Base-by-base conservation (phyloP, 441 rosid genomes). In the Eugenia klotzschiana region DNA sequence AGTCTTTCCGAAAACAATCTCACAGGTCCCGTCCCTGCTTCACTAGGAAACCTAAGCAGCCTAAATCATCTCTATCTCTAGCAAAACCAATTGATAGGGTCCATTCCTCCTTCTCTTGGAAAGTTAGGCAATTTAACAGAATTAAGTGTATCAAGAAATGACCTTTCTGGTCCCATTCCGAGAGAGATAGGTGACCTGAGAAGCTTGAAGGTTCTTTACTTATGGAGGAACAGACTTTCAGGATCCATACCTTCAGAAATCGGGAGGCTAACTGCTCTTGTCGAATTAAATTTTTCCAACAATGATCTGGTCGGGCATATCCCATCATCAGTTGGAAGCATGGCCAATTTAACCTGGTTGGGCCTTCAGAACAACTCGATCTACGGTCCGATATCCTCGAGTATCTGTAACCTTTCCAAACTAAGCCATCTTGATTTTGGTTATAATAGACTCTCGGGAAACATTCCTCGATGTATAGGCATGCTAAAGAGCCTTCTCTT, bases 11-110 rank as follows among this genome's bases (percentile, higher is more conserved):
- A 11, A 55, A 55, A n/a, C 29, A n/a, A 55, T 55, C 15, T n/a
- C 60, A 55, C 0, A 55, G 29, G 60, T n/a, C 60, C 16, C 2
- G 2, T n/a, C 29, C 29, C 60, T 55, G 25, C 60, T n/a, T 55
- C 60, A 55, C 60, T 55, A n/a, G 26, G 60, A 25, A n/a, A 1
- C 60, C 53, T 51, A 16, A 51, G 53, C 53, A 51, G 8, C 20
- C 2, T 55, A 55, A 55, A 5, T 55, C 1, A 7, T 55, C 8
- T 55, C 13, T 0, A 0, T 2, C 57, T 54, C 3, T 4, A 0
- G 10, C 57, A 23, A 23, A 54, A 54, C 26, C 57, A 54, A 54
- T 54, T 23, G 4, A 8, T 2, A 23, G 26, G 29, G 20, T 51
- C 53, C 20, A 51, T 51, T 15, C 53, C 60, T 13, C 26, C 13